Conservation (phyloP, 305 asterid genomes). For the Fraxinus angustifolia region DNA sequence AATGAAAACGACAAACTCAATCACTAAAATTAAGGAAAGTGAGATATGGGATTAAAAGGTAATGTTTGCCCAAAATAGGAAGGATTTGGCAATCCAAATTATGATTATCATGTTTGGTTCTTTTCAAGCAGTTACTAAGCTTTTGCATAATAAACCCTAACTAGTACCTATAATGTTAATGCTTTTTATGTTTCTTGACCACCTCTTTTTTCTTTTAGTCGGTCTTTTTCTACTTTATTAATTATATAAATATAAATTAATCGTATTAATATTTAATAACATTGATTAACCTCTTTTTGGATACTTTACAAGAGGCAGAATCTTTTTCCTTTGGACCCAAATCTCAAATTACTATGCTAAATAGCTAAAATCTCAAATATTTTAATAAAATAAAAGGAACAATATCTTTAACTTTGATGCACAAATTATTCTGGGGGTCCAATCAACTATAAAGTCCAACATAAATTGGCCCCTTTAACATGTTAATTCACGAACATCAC, state of each 20-base stretch:
- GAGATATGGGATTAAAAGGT: neutral
- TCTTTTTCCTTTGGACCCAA: neutral
- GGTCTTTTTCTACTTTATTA: neutral
- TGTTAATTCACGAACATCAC: neutral
- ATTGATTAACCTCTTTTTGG: neutral
- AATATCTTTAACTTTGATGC: neutral
- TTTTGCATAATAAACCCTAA: conserved; percentile 11
- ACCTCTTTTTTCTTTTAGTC: neutral
- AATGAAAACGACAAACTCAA: neutral
- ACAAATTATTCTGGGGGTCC: neutral
- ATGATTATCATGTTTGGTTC: conserved; percentile 24
- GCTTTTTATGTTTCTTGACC: neutral
- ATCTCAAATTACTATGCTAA: neutral
- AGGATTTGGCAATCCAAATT: neutral
- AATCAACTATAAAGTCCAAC: neutral
- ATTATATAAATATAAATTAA: neutral
- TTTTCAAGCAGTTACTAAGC: conserved; percentile 11
- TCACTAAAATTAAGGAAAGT: neutral
- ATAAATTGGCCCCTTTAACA: neutral
- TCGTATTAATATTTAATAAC: too few relatives aligned
- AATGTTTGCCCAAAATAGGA: conserved; percentile 12
- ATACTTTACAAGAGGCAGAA: neutral
- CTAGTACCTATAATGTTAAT: neutral
- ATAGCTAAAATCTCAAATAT: neutral
- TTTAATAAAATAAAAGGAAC: neutral